A percentile compares a stretch with the other conserved stretches of the same genome.
Evolutionary conservation across 257 asterid species (phyloP).

Genomic region (Solanum chmielewskii): DNA sequence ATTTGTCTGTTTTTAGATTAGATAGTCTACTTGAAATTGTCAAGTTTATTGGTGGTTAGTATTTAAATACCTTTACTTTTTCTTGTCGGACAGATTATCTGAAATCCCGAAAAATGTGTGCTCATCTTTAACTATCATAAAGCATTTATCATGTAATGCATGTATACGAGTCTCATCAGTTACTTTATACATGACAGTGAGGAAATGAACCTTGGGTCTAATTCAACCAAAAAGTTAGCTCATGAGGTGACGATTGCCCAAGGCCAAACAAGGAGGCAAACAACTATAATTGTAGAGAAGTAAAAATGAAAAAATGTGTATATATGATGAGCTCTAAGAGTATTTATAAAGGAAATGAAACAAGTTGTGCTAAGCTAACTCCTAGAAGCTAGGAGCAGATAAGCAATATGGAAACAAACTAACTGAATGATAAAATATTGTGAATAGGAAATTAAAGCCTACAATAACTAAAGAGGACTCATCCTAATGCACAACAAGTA

Average conservation of each 20-base stretch:
- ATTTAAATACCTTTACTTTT: background rate
- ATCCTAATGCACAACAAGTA: background rate
- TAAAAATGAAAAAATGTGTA: background rate
- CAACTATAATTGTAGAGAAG: background rate
- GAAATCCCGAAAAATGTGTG: background rate
- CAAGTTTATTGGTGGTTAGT: background rate
- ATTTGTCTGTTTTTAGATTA: background rate
- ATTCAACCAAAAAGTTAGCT: background rate
- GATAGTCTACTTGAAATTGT: background rate
- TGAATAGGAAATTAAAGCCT: background rate
- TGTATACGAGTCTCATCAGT: background rate
- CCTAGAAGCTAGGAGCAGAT: background rate
- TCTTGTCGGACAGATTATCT: background rate
- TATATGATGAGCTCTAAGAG: background rate
- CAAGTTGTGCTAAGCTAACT: background rate
- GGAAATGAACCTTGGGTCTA: background rate
- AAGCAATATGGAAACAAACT: background rate
- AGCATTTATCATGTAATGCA: background rate
- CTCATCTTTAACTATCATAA: background rate
- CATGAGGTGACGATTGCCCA: background rate
- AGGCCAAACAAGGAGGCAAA: background rate
- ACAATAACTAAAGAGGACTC: background rate
- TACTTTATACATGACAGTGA: background rate
- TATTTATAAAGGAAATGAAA: background rate
- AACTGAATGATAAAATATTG: background rate